Conservation (phyloP, 2,329 filamentous ascomycete species). For the Trichoderma atrobrunneum region DNA sequence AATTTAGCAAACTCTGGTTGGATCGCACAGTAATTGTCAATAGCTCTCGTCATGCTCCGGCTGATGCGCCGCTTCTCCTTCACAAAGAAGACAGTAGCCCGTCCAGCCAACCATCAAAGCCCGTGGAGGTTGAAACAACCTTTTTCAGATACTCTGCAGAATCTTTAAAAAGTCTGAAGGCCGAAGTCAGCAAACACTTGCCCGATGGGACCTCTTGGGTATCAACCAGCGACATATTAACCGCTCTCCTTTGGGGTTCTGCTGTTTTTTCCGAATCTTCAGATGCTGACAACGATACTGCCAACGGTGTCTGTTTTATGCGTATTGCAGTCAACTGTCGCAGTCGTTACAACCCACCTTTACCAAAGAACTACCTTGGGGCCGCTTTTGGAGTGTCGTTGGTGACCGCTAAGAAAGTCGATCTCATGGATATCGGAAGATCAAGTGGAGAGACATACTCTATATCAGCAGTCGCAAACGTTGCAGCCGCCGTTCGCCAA, state of each 20-base stretch:
- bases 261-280: background rate
- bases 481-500: constrained; percentile 1
- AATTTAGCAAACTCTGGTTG: background rate
- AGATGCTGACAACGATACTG: background rate
- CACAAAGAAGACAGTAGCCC: background rate
- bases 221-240: constrained; percentile 7
- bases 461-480: background rate
- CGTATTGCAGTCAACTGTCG: constrained; percentile 6
- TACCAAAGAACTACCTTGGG: constrained; percentile 2
- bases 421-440: background rate
- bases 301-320: background rate
- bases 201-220: background rate
- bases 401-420: background rate
- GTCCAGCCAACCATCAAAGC: background rate
- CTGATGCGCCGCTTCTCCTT: background rate
- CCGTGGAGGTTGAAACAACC: background rate
- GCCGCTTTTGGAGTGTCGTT: constrained; percentile 5
- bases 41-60: background rate
- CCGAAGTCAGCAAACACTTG: background rate
- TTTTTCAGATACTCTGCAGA: background rate
- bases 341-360: background rate
- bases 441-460: background rate
- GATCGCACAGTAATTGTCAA: background rate
- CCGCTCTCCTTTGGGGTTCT: constrained; percentile 3
- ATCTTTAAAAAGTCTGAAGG: background rate